Conservation (phyloP, 257 asterid species). For the Jaltomata sinuosa region DNA sequence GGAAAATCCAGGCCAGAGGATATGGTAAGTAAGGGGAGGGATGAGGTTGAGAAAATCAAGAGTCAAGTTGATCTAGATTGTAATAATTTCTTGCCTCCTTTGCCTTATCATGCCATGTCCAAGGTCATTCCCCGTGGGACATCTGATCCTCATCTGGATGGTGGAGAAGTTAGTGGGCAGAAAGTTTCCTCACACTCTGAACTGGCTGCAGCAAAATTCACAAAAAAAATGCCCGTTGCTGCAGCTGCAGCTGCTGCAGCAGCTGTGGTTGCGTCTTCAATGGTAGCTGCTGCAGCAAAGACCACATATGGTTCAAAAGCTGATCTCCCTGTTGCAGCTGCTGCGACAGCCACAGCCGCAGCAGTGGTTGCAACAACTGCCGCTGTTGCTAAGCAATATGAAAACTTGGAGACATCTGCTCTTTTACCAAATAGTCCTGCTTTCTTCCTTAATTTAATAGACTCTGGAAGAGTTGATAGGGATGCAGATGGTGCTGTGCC, state of each 20-base stretch:
- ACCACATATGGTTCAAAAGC: slow-evolving; percentile 33
- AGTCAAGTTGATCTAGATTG: slow-evolving; percentile 27
- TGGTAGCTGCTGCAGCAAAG: slow-evolving; percentile 81
- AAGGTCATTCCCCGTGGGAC: slow-evolving; percentile 30
- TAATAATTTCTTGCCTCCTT: slow-evolving; percentile 57
- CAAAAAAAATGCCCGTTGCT: slow-evolving; percentile 62
- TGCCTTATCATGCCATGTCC: slow-evolving; percentile 47
- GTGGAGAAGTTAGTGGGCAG: slow-evolving; percentile 25
- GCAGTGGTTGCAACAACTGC: slow-evolving; percentile 85
- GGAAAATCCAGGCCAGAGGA: slow-evolving; percentile 22
- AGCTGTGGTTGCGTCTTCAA: slow-evolving; percentile 89
- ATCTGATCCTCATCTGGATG: slow-evolving; percentile 22
- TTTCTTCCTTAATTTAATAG: slow-evolving; percentile 17
- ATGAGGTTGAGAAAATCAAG: slow-evolving; percentile 21
- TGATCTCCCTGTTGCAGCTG: slow-evolving; percentile 87
- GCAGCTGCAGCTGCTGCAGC: slow-evolving; percentile 91
- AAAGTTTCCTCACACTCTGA: slow-evolving; percentile 34
- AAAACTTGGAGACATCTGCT: slow-evolving; percentile 39
- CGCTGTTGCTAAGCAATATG: slow-evolving; percentile 72
- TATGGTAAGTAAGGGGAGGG: slow-evolving; percentile 31
- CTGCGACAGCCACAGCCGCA: slow-evolving; percentile 89
- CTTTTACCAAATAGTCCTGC: slow-evolving; percentile 41
- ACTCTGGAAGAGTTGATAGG: slow-evolving; percentile 41
- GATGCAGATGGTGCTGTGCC: slow-evolving; percentile 27
- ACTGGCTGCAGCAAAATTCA: slow-evolving; percentile 26